Base-by-base conservation (phyloP, 352 stramenopile species). In the Phytopythium aichiense region DNA sequence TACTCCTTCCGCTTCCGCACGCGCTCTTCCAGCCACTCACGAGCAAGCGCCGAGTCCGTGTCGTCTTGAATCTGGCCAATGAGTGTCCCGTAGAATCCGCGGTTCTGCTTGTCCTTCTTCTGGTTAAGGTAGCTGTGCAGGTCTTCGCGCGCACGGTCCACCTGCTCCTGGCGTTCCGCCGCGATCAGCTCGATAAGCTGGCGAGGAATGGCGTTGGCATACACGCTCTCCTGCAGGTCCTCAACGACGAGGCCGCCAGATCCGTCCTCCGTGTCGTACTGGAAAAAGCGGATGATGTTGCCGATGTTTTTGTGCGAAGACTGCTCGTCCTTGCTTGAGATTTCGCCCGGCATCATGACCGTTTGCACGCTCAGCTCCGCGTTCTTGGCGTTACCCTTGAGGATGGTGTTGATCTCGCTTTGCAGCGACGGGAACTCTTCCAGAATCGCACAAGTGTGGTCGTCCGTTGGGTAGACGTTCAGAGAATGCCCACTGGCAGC, bases 241-340 rank as follows among this genome's bases (percentile, higher is more conserved):
- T 95, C 87, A 4, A 95, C 87, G 1, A 95, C 87, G 18, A 95
- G 74, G 31, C 84, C 87, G 49, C 79, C 85, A 3, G 80, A 77
- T 0, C 84, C 87, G 63, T 92, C 81, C 65, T 93, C 83, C 23
- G 87, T 89, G 52, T 95, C 87, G 37, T 93, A 95, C 64, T 94
- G 85, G 62, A 95, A 95, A 56, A 91, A 95, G 15, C 84, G 83
- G 42, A 93, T 92, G 48, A 95, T 92, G 68, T 95, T 93, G 25
- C 87, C 87, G 53, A 95, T 95, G 61, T 92, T 91, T 64, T 92
- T 91, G 71, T 95, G 87, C 12, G 79, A 77, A 6, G 84, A 75
- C 63, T 73, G 33, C 15, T 93, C 84, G n/a, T 92, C 87, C 15
- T 87, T 86, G 8, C 75, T 81, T 16, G 75, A 70, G 53, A 81